phyloP scores from a whole-genome alignment of 345 rosid genomes.

The Gossypioides kirkii region DNA sequence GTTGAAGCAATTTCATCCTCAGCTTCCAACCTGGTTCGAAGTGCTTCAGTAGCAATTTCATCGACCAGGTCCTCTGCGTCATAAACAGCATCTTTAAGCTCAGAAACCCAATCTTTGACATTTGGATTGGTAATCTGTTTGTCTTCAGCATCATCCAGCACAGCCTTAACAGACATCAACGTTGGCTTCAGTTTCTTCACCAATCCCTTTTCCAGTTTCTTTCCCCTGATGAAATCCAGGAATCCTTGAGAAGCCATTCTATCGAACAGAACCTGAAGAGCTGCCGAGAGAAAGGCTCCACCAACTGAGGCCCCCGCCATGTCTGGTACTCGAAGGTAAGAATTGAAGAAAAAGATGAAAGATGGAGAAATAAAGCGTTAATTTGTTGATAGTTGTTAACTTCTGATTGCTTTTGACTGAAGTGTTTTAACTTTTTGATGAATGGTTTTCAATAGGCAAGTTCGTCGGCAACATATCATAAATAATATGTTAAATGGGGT shows the following conservation, averaged over 20 bases:
- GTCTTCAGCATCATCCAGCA: neutral
- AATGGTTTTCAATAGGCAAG: too few relatives aligned
- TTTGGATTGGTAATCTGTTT: neutral
- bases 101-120: neutral
- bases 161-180: neutral
- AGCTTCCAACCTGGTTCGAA: neutral
- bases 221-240: neutral
- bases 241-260: neutral
- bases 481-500: too few relatives aligned
- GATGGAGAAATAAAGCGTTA: too few relatives aligned
- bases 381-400: too few relatives aligned
- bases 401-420: too few relatives aligned
- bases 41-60: neutral
- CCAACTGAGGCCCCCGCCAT: neutral
- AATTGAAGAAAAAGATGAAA: neutral
- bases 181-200: neutral
- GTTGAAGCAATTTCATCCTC: neutral
- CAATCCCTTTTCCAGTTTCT: neutral
- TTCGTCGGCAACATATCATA: too few relatives aligned
- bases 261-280: neutral
- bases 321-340: neutral
- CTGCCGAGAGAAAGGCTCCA: neutral
- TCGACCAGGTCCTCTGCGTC: neutral
- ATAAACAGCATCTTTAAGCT: neutral
- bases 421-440: too few relatives aligned